Base-by-base conservation (phyloP, 257 asterid genomes). In the Lavandula angustifolia region DNA sequence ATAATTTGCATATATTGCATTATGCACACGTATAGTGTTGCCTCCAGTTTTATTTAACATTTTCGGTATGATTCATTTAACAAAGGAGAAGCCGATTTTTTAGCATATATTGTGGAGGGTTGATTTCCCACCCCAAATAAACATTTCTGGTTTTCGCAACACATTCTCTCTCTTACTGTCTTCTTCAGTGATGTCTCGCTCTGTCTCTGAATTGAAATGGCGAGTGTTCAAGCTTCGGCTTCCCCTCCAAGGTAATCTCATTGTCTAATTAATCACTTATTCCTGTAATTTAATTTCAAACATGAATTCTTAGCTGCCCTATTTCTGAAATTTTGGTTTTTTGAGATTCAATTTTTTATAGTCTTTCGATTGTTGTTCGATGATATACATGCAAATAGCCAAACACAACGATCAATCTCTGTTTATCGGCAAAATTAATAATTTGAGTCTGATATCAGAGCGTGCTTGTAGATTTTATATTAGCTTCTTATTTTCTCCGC, bases 211-310 rank as follows among this genome's bases (percentile, higher is more conserved):
- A 51, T 57, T 60, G 75, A 67, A 69, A 64, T 58, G 70, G 43
- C 66, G 69, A 40, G 27, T 22, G 27, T 22, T 62, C 83, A 78
- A 51, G 64, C 83, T 65, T 68, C 76, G 59, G 16, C 77, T 66
- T 64, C 84, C 68, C 56, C 84, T 60, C 56, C 82, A 49, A 41
- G 91, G 96, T 85, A 78, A 57, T 71, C 22, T 32, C 61, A 3
- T 60, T 0, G 22, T 53, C 46, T 52, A 29, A 22, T 63, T 41
- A 48, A 16, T 60, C 16, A 31, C 37, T 1, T 59, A 22, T 33
- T 60, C 16, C 37, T 42, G 1, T 59, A 22, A 38, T 42, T n/a
- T 59, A 14, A 6, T 62, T 29, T 18, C 8, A 6, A 12, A 22
- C 67, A 12, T 32, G n/a, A 13, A 51, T 47, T 55, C 13, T 2